A percentile compares a stretch with the other conserved stretches of the same genome.
phyloP scores from a whole-genome alignment of 805 yeast genomes.

The Cyberlindnera suaveolens region DNA sequence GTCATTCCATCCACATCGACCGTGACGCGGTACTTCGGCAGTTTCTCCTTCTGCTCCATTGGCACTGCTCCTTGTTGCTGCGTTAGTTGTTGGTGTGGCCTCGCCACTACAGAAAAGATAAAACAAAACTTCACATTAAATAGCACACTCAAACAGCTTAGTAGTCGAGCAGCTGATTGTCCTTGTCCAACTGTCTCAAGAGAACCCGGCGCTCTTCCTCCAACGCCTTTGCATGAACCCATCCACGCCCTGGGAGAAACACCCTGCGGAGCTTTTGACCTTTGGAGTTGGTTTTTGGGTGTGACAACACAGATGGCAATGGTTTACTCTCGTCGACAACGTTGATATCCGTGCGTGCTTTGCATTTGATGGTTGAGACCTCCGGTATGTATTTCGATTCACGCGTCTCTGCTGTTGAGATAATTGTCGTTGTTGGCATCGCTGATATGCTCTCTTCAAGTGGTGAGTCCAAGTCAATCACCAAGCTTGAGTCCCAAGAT shows the following conservation, averaged over 20 bases:
- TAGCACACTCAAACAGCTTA: no score
- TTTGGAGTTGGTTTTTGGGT: conserved; percentile 26
- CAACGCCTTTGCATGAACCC: conserved; percentile 32
- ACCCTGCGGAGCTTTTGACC: conserved; percentile 37
- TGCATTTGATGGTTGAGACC: conserved; percentile 6
- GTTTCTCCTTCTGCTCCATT: neutral
- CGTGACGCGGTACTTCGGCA: conserved; percentile 3
- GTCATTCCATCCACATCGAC: conserved; percentile 1
- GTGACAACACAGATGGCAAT: conserved; percentile 19
- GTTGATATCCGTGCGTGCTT: conserved; percentile 18
- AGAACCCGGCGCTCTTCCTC: conserved; percentile 13
- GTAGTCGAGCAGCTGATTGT: no score
- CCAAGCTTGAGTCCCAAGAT: neutral
- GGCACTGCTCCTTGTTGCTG: no score
- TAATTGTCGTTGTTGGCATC: neutral
- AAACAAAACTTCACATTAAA: no score
- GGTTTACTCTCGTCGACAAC: conserved; percentile 17
- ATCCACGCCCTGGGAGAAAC: conserved; percentile 44
- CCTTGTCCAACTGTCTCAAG: neutral
- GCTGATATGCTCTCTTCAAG: neutral
- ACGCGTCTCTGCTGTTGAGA: neutral
- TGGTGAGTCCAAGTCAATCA: conserved; percentile 1
- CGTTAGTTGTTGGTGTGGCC: no score
- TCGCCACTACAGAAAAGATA: no score
- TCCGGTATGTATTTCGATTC: neutral